phyloP scores from a whole-genome alignment of 805 yeast genomes.

The Komagataella phaffii region DNA sequence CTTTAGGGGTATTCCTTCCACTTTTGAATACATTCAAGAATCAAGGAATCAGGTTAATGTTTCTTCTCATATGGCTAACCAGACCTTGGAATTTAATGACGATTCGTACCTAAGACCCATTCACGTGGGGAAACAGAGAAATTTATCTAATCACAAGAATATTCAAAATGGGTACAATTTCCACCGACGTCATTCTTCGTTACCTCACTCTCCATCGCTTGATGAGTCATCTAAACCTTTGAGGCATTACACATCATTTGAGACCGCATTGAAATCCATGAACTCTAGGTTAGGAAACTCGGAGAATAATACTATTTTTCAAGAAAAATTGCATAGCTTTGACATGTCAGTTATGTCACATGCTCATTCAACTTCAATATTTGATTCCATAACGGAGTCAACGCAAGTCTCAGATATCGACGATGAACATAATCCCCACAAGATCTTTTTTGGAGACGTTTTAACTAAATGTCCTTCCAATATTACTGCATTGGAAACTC shows the following conservation, averaged over 20 bases:
- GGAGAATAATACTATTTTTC: neutral
- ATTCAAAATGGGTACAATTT: neutral
- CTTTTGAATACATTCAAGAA: neutral
- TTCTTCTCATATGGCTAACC: neutral
- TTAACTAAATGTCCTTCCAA: neutral
- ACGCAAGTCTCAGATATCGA: neutral
- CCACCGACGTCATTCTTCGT: neutral
- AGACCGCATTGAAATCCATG: slow-evolving; percentile 11
- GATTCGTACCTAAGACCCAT: neutral
- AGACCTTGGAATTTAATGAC: neutral
- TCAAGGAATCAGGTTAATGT: neutral
- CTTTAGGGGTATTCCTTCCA: neutral
- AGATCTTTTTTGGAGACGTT: neutral
- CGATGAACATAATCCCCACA: neutral
- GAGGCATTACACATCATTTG: slow-evolving; percentile 18
- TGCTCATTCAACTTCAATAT: neutral
- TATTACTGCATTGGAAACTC: neutral
- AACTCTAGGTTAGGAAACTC: neutral
- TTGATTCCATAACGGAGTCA: neutral
- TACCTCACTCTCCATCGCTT: slow-evolving; percentile 1
- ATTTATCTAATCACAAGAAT: neutral
- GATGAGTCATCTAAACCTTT: slow-evolving; percentile 5
- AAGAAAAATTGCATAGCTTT: neutral
- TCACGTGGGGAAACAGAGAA: neutral
- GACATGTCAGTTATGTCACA: neutral